Evolutionary conservation across 352 stramenopile species (phyloP).

Genomic region (Phytopythium boreale): DNA sequence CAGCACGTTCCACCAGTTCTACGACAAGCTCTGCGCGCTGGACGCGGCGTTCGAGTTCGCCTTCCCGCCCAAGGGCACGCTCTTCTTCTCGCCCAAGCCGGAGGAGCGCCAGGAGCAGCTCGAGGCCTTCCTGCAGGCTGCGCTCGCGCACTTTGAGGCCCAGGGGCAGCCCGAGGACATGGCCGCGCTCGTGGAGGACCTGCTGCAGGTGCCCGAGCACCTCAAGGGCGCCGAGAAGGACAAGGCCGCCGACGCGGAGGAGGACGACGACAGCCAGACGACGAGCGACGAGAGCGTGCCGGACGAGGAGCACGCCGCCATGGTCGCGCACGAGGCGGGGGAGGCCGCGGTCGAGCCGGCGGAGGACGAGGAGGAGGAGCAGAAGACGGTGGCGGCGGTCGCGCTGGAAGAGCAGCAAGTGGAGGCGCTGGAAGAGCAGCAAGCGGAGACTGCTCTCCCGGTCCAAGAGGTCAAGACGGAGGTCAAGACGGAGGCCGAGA

Average conservation of each 20-base stretch:
- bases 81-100: slow-evolving; percentile 65
- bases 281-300: slow-evolving; percentile 35
- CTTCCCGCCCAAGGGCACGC: slow-evolving; percentile 60
- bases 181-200: slow-evolving; percentile 42
- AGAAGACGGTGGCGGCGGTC: neutral
- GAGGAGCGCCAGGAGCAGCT: slow-evolving; percentile 56
- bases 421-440: neutral
- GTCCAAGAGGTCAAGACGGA: too few relatives aligned
- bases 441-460: too few relatives aligned
- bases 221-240: slow-evolving; percentile 24
- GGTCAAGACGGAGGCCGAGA: too few relatives aligned
- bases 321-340: slow-evolving; percentile 8
- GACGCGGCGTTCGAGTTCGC: slow-evolving; percentile 43
- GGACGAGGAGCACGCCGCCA: slow-evolving; percentile 17
- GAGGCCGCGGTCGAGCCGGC: neutral
- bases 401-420: neutral
- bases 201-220: slow-evolving; percentile 52
- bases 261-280: slow-evolving; percentile 9
- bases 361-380: neutral
- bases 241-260: slow-evolving; percentile 8
- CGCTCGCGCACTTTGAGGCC: slow-evolving; percentile 35
- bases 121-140: slow-evolving; percentile 55
- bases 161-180: slow-evolving; percentile 27
- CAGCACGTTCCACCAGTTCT: slow-evolving; percentile 62
- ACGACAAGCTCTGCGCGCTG: slow-evolving; percentile 38